These are phyloP conservation scores for Sextonia rubra DNA, from an alignment of 164 flowering plant genomes.

Conservation along the genomic window DNA sequence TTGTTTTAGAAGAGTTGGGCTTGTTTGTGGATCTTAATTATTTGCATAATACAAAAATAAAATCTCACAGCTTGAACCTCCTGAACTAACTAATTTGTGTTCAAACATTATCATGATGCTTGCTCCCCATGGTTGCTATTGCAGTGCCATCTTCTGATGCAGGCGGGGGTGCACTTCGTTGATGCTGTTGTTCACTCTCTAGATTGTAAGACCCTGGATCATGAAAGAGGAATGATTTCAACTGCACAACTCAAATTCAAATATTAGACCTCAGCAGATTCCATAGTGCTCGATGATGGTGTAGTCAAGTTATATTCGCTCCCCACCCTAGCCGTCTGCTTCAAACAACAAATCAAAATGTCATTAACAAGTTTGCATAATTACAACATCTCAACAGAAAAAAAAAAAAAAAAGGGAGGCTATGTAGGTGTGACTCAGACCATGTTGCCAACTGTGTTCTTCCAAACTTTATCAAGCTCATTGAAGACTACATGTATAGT, in stretches of 20 bases:
- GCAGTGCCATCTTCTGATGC: neutral
- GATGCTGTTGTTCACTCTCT: neutral
- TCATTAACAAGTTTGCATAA: neutral
- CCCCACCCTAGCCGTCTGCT: neutral
- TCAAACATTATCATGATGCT: neutral
- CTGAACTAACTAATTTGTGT: neutral
- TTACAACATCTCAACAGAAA: neutral
- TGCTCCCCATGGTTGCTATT: neutral
- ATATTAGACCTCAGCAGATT: neutral
- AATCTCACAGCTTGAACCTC: neutral
- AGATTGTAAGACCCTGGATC: neutral
- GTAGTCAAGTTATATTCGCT: neutral
- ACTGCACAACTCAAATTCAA: neutral
- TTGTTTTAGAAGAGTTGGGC: neutral
- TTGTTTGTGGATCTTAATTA: neutral
- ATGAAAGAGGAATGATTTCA: neutral
- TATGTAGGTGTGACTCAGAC: conserved; percentile 9
- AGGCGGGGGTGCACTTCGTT: neutral
- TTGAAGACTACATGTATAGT: conserved; percentile 37
- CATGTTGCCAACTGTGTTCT: conserved; percentile 31
- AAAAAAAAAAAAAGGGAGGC: neutral
- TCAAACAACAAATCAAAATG: neutral
- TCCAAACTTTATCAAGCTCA: conserved; percentile 56
- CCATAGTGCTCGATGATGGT: neutral
- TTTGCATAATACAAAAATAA: neutral